A percentile compares a stretch with the other conserved stretches of the same genome.
These are phyloP conservation scores for Venturia carpophila DNA, from an alignment of 2,329 filamentous ascomycete species.

Conservation along the genomic window DNA sequence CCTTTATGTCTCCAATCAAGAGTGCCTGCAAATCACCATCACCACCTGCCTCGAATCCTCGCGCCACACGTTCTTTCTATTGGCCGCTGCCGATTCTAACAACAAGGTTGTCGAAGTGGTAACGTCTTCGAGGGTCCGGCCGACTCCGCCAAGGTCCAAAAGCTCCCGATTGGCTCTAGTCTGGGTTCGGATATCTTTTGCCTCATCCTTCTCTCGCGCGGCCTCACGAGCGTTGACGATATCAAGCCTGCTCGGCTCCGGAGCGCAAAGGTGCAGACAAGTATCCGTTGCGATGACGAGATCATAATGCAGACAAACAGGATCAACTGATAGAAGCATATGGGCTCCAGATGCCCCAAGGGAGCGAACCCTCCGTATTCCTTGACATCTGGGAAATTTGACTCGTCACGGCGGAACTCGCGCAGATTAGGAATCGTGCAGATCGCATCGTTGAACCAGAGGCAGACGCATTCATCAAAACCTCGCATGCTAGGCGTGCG, in stretches of 20 bases:
- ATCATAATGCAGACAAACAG: not conserved
- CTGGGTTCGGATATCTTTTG: not conserved
- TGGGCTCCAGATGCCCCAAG: not conserved
- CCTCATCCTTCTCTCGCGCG: not conserved
- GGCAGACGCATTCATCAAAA: slow-evolving; percentile 39
- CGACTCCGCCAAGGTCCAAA: not conserved
- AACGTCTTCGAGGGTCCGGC: not conserved
- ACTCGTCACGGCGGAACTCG: slow-evolving; percentile 31
- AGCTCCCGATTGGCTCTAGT: not conserved
- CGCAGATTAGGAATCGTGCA: slow-evolving; percentile 39
- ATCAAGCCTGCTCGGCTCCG: slow-evolving; percentile 1
- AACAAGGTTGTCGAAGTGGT: not conserved
- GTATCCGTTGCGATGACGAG: not conserved
- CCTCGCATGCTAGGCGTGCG: slow-evolving; percentile 25
- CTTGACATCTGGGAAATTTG: not conserved
- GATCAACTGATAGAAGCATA: not conserved
- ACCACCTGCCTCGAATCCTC: not conserved
- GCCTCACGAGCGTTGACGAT: not conserved
- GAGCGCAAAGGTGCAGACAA: not conserved
- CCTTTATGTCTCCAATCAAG: not conserved
- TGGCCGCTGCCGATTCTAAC: not conserved
- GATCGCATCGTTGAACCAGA: slow-evolving; percentile 40
- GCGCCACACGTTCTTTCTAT: not conserved
- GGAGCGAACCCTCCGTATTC: not conserved
- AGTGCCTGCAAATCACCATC: not conserved